These are phyloP conservation scores for Arthrinium puccinioides DNA, from an alignment of 2,329 filamentous ascomycete genomes.

Conservation along the genomic window DNA sequence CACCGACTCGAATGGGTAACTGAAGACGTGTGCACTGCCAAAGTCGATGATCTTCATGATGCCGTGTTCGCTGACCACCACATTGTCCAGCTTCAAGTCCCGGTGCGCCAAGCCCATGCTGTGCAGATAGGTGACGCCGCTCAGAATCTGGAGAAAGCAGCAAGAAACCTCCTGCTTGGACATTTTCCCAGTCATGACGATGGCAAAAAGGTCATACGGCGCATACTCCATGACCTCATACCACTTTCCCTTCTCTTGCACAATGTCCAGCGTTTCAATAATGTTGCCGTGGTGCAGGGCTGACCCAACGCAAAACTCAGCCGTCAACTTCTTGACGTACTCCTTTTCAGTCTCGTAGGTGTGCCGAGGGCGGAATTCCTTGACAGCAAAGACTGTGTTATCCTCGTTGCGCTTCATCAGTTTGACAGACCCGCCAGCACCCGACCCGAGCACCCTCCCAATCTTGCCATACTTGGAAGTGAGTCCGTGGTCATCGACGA, in stretches of 20 bases:
- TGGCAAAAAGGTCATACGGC: slow-evolving; percentile 91
- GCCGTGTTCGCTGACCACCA: slow-evolving; percentile 89
- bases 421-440: slow-evolving; percentile 88
- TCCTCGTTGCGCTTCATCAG: slow-evolving; percentile 92
- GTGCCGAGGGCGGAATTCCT: slow-evolving; percentile 89
- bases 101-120: slow-evolving; percentile 91
- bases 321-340: slow-evolving; percentile 96
- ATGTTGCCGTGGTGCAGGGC: slow-evolving; percentile 97
- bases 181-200: slow-evolving; percentile 99
- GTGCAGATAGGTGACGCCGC: slow-evolving; percentile 89
- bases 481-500: slow-evolving; percentile 88
- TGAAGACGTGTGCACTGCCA: slow-evolving; percentile 92
- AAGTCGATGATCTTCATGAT: slow-evolving; percentile 99
- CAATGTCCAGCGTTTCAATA: slow-evolving; percentile 94
- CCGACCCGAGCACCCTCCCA: slow-evolving; percentile 86
- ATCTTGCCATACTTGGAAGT: slow-evolving; percentile 93
- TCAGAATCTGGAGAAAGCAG: slow-evolving; percentile 88
- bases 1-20: slow-evolving; percentile 92
- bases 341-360: slow-evolving; percentile 91
- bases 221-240: slow-evolving; percentile 99
- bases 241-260: slow-evolving; percentile 90
- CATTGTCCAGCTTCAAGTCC: slow-evolving; percentile 94
- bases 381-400: slow-evolving; percentile 90
- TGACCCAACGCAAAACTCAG: slow-evolving; percentile 96
- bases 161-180: slow-evolving; percentile 83